phyloP scores from a whole-genome alignment of 495 filamentous ascomycete genomes.

The Hypoxylon subgilvum region DNA sequence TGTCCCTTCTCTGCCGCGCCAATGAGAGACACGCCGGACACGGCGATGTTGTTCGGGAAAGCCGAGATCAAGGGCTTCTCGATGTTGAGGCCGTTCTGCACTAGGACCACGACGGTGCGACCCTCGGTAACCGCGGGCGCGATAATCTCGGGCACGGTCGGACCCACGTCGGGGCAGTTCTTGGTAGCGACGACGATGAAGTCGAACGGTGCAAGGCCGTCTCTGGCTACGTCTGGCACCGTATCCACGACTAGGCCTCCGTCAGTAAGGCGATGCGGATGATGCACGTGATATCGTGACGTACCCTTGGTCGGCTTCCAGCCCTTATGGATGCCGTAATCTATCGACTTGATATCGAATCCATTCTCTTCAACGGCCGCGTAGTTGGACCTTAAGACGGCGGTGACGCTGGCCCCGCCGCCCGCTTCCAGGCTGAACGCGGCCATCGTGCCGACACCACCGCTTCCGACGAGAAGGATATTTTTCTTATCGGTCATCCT shows the following conservation, averaged over 20 bases:
- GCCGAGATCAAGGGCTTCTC: constrained; percentile 58
- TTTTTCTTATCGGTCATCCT: too few species aligned
- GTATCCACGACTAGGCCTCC: constrained; percentile 40
- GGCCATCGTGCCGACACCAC: constrained; percentile 49
- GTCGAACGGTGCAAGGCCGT: constrained; percentile 48
- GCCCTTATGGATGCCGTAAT: constrained; percentile 40
- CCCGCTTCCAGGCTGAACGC: constrained; percentile 46
- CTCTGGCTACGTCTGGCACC: constrained; percentile 48
- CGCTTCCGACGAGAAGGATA: constrained; percentile 48
- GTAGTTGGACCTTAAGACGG: constrained; percentile 50
- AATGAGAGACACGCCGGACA: constrained; percentile 61
- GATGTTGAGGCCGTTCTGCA: constrained; percentile 70
- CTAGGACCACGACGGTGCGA: constrained; percentile 59
- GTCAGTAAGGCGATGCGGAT: too few species aligned
- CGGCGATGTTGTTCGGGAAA: constrained; percentile 59
- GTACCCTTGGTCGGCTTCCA: constrained; percentile 34
- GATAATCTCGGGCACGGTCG: constrained; percentile 50
- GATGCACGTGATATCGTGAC: too few species aligned
- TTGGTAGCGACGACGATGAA: constrained; percentile 62
- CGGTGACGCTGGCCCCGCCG: constrained; percentile 38
- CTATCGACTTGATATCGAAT: constrained; percentile 42
- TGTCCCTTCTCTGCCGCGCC: constrained; percentile 53
- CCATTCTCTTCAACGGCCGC: constrained; percentile 34
- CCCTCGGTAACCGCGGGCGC: constrained; percentile 54
- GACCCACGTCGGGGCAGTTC: constrained; percentile 52